Evolutionary conservation across 2,329 filamentous ascomycete species (phyloP).

Genomic region (Trichoderma gracile): DNA sequence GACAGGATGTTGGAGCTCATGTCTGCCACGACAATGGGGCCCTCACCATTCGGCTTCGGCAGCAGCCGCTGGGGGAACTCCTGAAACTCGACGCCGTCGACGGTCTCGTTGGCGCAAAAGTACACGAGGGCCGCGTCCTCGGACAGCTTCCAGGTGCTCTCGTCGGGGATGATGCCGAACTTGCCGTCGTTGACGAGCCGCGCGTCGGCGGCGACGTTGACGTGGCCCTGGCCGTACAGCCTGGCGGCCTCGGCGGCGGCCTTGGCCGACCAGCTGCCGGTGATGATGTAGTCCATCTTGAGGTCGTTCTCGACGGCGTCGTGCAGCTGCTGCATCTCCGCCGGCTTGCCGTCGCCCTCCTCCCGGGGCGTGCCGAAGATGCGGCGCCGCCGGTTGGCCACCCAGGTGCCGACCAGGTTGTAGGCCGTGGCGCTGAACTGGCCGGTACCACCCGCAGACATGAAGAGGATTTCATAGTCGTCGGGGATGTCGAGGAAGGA

Average conservation of each 20-base stretch:
- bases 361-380: neutral
- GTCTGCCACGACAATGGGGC: constrained; percentile 81
- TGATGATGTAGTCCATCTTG: constrained; percentile 74
- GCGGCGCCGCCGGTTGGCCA: neutral
- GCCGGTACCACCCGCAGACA: constrained; percentile 83
- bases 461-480: constrained; percentile 85
- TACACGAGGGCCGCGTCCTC: constrained; percentile 74
- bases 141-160: constrained; percentile 74
- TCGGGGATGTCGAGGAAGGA: constrained; percentile 78
- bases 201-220: constrained; percentile 76
- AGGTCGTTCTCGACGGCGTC: constrained; percentile 68
- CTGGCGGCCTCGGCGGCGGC: constrained; percentile 80
- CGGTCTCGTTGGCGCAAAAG: constrained; percentile 91
- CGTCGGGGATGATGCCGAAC: constrained; percentile 79
- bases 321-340: constrained; percentile 51
- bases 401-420: constrained; percentile 7
- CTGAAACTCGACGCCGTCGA: constrained; percentile 90
- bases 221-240: constrained; percentile 29
- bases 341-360: neutral
- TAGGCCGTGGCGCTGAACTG: constrained; percentile 64
- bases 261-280: constrained; percentile 86
- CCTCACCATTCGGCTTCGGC: constrained; percentile 58
- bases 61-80: constrained; percentile 66
- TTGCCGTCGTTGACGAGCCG: constrained; percentile 69
- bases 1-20: constrained; percentile 95